These are phyloP conservation scores for Simplicillium sp. DNA, from an alignment of 2,329 filamentous ascomycete genomes.

Conservation along the genomic window DNA sequence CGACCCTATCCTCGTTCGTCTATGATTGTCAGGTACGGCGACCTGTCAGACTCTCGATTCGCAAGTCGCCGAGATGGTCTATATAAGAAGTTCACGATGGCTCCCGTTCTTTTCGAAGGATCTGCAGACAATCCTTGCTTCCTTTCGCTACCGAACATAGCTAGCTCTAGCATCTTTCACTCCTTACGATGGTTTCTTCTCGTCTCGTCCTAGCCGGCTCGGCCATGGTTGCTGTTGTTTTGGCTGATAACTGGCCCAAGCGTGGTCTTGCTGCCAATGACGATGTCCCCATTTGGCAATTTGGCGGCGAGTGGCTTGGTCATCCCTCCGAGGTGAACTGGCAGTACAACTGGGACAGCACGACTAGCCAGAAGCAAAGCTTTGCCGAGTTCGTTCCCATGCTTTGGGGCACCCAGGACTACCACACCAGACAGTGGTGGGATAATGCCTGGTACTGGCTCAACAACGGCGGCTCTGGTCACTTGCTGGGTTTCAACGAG, in stretches of 20 bases:
- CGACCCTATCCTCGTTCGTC: no score
- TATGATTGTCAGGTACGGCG: no score
- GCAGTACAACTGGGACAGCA: slow-evolving; percentile 17
- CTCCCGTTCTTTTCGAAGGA: no score
- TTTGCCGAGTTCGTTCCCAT: slow-evolving; percentile 14
- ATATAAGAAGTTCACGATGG: no score
- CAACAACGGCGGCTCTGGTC: slow-evolving; percentile 8
- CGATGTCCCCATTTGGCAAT: slow-evolving; percentile 11
- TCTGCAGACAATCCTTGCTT: no score
- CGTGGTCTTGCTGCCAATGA: slow-evolving; percentile 12
- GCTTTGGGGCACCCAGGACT: slow-evolving; percentile 12
- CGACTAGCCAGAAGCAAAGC: slow-evolving; percentile 9
- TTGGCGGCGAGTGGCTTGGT: slow-evolving; percentile 5
- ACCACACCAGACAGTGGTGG: slow-evolving; percentile 10
- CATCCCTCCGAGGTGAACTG: slow-evolving; percentile 11
- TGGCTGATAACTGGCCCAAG: slow-evolving; percentile 8
- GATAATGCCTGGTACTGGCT: slow-evolving; percentile 7
- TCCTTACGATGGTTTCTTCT: no score
- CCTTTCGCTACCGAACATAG: no score
- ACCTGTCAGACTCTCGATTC: no score
- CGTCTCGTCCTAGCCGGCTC: no score
- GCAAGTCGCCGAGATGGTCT: no score
- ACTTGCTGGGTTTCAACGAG: slow-evolving; percentile 15
- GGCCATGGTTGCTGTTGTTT: neutral
- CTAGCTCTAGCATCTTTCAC: no score